These are phyloP conservation scores for Plantago coronopus DNA, from an alignment of 305 asterid genomes.

Conservation along the genomic window DNA sequence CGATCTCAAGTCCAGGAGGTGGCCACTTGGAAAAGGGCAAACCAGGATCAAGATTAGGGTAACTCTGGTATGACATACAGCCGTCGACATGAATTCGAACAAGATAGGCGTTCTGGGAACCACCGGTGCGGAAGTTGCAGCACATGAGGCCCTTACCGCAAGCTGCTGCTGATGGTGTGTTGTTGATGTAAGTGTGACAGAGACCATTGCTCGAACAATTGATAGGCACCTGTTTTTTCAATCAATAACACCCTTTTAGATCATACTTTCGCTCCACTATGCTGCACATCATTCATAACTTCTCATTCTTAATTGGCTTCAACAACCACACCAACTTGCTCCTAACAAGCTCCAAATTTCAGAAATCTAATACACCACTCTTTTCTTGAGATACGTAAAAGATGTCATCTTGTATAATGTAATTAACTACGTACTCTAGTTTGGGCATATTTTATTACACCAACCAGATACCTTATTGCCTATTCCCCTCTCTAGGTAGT, in stretches of 20 bases:
- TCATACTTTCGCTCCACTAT: no score
- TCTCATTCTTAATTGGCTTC: no score
- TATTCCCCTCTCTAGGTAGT: no score
- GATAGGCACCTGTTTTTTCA: slow-evolving; percentile 33
- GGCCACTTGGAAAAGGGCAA: slow-evolving; percentile 51
- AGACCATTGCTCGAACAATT: slow-evolving; percentile 48
- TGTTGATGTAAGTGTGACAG: slow-evolving; percentile 39
- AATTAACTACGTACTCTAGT: not conserved
- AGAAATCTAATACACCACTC: no score
- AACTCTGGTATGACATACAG: slow-evolving; percentile 60
- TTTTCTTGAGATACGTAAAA: no score
- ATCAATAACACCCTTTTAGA: not conserved
- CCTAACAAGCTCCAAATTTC: no score
- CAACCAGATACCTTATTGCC: no score
- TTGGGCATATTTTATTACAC: no score
- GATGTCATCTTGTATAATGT: no score
- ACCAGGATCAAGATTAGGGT: slow-evolving; percentile 42
- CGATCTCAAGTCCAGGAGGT: slow-evolving; percentile 49
- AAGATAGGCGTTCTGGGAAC: slow-evolving; percentile 47
- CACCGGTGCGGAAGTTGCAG: slow-evolving; percentile 54
- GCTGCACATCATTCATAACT: no score
- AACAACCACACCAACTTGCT: no score
- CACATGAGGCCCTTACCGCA: slow-evolving; percentile 35
- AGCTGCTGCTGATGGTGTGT: slow-evolving; percentile 29
- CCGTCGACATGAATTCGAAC: slow-evolving; percentile 41